Evolutionary conservation across 2,329 filamentous ascomycete genomes (phyloP), one percentile per base, ranked within the genome.

Genomic region (Alternaria sp.): DNA sequence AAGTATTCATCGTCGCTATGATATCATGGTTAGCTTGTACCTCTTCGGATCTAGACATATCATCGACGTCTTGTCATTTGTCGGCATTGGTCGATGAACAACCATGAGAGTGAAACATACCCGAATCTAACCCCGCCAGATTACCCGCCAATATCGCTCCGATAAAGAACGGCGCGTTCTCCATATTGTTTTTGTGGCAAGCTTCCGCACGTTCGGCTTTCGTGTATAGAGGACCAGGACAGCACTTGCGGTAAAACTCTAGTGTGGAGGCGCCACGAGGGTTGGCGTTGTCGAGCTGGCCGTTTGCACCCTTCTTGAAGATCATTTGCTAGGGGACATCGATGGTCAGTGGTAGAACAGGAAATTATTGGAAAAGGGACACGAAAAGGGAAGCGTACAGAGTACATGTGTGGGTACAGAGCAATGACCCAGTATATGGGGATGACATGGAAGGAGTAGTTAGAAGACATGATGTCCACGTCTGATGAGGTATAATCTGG

Each of bases 391-490:
- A 12, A 12, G 4, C 30, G 30, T 32, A 12, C 30, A 32, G 30
- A 32, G 30, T 32, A 12, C 9, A 32, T 32, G 11, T 32, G 30
- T 12, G 11, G 30, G 30, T 32, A 32, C 9, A 32, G 9, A 32
- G 8, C 11, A 9, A 32, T 47, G 7, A 47, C 7, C 28, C 28
- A 47, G 44, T 34, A 47, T 34, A 47, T 6, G 0, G 44, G 28
- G 7, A 47, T 47, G n/a, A 18, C 44, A 3, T 34, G 44, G n/a
- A 47, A 28, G 4, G 44, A 47, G 44, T 47, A 47, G 28, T 34
- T 34, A 0, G 18, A 4, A 1, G 44, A 6, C 44, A 47, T 34
- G 9, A 0, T 47, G 3, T 4, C 22, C 12, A 11, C 5, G 32
- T 34, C 5, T 34, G 5, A 12, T 34, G 14, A 34, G 11, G 32